Evolutionary conservation across 371 early-diverging fungal species (phyloP), one percentile per base, ranked within the genome.

Genomic region (Conidiobolus incongruus): DNA sequence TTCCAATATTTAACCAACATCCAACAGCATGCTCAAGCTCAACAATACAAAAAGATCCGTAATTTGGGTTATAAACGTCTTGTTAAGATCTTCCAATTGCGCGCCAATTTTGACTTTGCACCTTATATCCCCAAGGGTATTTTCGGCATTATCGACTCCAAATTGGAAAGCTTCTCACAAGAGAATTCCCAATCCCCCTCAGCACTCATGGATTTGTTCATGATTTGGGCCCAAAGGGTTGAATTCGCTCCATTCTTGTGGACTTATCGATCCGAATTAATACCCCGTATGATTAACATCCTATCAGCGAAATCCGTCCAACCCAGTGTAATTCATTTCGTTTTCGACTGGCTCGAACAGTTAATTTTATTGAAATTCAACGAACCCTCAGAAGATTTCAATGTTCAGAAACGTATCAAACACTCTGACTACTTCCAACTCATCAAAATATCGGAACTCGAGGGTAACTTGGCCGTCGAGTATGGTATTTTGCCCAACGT

Each of bases 101-200:
- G n/a, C 35, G 65, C 64, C 10, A 53, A 55, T 29, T 81, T 81
- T 49, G 66, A 83, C 50, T 91, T 81, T 52, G 40, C 50, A 4
- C 70, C 79, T 1, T 90, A 78, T 50, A 53, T 88, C 7, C 63
- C 67, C 4, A 63, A 68, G 35, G 72, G 94, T 53, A 90, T 73
- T 50, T 48, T 57, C 11, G 53, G 68, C 0, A 72, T 76, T 36
- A 63, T 96, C 24, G 54, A 64, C 13, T 63, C 76, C 13, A 74
- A 86, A 19, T 47, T 96, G n/a, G 55, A 62, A 16, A 66, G 58
- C 5, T 55, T 94, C 21, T 67, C 68, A 15, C 51, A 54, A 6
- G 94, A 94, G 48, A 81, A 79, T 50, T 76, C 87, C 1, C 91
- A 92, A 52, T 68, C 75, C 29, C 65, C 85, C 1, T 77, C 84